Percentiles rank a stretch among this genome's conserved stretches.
These are phyloP conservation scores for Penicillium paneum DNA, from an alignment of 2,329 filamentous ascomycete genomes.

Conservation along the genomic window DNA sequence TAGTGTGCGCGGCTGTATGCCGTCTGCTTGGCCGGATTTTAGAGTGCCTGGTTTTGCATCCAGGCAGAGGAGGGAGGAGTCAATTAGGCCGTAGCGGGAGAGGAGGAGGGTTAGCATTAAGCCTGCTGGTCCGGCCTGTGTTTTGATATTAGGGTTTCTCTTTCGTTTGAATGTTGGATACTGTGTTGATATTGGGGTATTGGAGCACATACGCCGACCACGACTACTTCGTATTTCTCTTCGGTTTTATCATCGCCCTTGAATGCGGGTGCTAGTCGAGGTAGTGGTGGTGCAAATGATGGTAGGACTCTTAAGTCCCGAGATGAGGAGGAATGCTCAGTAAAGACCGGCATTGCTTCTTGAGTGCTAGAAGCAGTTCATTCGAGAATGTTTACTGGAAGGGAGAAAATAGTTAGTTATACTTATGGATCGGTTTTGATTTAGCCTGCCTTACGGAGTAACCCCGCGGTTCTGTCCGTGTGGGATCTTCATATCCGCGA, in stretches of 20 bases:
- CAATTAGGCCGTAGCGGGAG: slow-evolving; percentile 42
- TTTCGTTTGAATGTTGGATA: background rate
- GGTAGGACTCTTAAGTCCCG: slow-evolving; percentile 39
- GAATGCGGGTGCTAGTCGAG: slow-evolving; percentile 29
- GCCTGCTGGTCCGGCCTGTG: slow-evolving; percentile 41
- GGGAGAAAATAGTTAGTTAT: background rate
- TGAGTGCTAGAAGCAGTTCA: background rate
- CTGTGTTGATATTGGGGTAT: background rate
- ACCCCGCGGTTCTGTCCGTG: background rate
- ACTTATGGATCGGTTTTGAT: background rate
- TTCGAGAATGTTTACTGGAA: background rate
- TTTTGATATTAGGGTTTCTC: background rate
- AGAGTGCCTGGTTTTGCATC: slow-evolving; percentile 40
- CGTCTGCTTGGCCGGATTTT: slow-evolving; percentile 44
- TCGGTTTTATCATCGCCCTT: slow-evolving; percentile 7
- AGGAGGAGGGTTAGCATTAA: slow-evolving; percentile 43
- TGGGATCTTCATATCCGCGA: background rate
- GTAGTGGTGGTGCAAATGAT: slow-evolving; percentile 37
- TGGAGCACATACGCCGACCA: slow-evolving; percentile 30
- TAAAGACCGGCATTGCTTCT: slow-evolving; percentile 37
- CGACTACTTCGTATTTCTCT: slow-evolving; percentile 42
- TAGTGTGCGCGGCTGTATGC: slow-evolving; percentile 42
- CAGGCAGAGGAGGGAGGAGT: slow-evolving; percentile 41
- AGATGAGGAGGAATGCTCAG: slow-evolving; percentile 31
- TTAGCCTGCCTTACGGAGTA: background rate